Percentiles rank a stretch among this genome's conserved stretches.
These are phyloP conservation scores for Aspergillus alliaceus DNA, from an alignment of 2,329 filamentous ascomycete species.

Conservation along the genomic window DNA sequence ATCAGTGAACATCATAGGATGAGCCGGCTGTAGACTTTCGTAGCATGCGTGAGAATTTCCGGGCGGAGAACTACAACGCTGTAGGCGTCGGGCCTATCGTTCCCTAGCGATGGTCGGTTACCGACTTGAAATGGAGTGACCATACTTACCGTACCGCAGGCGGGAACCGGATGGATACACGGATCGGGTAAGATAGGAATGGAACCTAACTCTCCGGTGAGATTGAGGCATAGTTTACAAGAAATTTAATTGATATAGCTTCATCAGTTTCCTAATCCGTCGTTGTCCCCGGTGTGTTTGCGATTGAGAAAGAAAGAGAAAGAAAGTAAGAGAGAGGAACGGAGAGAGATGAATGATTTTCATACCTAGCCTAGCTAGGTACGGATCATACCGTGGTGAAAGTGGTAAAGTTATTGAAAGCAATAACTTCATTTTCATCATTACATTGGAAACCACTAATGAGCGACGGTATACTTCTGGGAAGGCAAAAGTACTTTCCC, in stretches of 20 bases:
- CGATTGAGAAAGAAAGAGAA: too few species aligned
- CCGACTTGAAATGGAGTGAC: slow-evolving; percentile 18
- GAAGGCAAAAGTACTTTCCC: too few species aligned
- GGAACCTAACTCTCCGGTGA: slow-evolving; percentile 8
- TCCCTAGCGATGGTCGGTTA: background rate
- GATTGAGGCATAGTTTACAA: background rate
- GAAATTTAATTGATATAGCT: background rate
- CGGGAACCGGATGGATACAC: slow-evolving; percentile 16
- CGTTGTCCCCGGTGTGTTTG: too few species aligned
- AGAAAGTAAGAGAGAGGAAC: too few species aligned
- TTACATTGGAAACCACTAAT: background rate
- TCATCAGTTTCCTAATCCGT: background rate
- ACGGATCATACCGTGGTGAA: background rate
- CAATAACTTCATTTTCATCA: background rate
- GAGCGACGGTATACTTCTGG: background rate
- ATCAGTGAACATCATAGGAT: background rate
- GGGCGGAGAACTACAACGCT: background rate
- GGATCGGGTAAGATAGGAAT: slow-evolving; percentile 26
- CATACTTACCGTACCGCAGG: slow-evolving; percentile 6
- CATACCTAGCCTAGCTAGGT: too few species aligned
- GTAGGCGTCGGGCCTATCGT: background rate
- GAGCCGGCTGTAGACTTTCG: background rate
- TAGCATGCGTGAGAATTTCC: slow-evolving; percentile 1
- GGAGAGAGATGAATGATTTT: too few species aligned
- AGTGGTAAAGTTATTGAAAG: background rate